Evolutionary conservation across 2,329 filamentous ascomycete genomes (phyloP).

Genomic region (Claviceps pusilla): DNA sequence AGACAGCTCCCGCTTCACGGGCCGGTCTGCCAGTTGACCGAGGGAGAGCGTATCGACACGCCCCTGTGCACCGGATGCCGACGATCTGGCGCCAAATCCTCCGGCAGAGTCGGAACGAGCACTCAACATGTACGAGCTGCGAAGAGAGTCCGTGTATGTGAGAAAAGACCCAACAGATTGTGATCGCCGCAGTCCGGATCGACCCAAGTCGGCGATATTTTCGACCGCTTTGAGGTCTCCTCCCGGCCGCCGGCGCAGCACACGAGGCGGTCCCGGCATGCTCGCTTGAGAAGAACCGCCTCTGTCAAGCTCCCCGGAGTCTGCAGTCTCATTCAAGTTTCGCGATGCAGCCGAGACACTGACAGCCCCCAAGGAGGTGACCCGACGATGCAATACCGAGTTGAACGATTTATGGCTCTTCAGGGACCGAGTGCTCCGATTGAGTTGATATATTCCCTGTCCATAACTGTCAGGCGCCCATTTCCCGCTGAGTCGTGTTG

Average conservation of each 20-base stretch:
- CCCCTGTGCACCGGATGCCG: conserved; percentile 11
- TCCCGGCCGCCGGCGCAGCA: conserved; percentile 57
- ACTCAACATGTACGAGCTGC: conserved; percentile 39
- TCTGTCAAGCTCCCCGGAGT: conserved; percentile 35
- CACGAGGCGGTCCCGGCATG: conserved; percentile 39
- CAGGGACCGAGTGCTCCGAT: conserved; percentile 32
- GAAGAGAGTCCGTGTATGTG: conserved; percentile 44
- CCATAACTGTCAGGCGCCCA: conserved; percentile 14
- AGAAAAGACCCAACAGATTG: conserved; percentile 45
- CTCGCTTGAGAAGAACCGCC: conserved; percentile 24
- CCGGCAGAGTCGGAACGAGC: conserved; percentile 17
- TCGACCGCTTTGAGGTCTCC: conserved; percentile 57
- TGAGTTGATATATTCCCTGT: conserved; percentile 18
- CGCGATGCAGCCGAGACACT: conserved; percentile 34
- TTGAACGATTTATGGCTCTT: conserved; percentile 33
- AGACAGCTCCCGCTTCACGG: conserved; percentile 32
- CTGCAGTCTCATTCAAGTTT: conserved; percentile 47
- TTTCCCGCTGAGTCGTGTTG: conserved; percentile 11
- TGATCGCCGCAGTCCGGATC: conserved; percentile 33
- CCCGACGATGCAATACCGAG: conserved; percentile 38
- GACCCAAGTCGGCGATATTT: conserved; percentile 47
- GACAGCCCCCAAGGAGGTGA: conserved; percentile 46
- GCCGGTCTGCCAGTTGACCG: conserved; percentile 39
- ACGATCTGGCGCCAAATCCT: conserved; percentile 9
- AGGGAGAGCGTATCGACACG: conserved; percentile 39